These are phyloP conservation scores for Yamadazyma diddensiae DNA, from an alignment of 1,139 yeast genomes.

Conservation along the genomic window DNA sequence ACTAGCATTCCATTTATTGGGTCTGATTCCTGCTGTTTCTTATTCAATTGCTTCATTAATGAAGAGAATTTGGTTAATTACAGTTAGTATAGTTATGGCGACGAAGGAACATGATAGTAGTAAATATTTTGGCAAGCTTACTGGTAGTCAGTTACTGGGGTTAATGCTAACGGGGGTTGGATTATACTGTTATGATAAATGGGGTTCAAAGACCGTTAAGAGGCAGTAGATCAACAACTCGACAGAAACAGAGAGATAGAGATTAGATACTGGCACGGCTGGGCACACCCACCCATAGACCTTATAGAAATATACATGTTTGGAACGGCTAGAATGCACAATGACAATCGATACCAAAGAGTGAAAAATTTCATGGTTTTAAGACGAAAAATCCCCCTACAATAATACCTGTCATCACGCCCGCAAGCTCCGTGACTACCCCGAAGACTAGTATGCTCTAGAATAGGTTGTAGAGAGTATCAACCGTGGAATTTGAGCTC, in stretches of 20 bases:
- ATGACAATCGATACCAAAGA: constrained; percentile 20
- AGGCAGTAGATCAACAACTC: too few relatives aligned
- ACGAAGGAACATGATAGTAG: constrained; percentile 12
- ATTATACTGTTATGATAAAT: constrained; percentile 37
- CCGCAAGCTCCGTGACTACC: constrained; percentile 46
- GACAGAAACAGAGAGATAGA: constrained; percentile 5
- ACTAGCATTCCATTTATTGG: constrained; percentile 35
- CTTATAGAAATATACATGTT: constrained; percentile 19
- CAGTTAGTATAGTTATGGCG: constrained; percentile 31
- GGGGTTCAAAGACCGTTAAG: constrained; percentile 38
- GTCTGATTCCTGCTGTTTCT: constrained; percentile 39
- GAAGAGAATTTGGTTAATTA: constrained; percentile 39
- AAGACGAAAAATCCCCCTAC: neutral
- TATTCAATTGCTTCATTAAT: constrained; percentile 44
- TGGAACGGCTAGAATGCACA: constrained; percentile 49
- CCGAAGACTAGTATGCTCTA: constrained; percentile 41
- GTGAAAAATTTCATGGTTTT: neutral
- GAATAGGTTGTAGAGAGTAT: constrained; percentile 55
- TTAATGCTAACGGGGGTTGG: constrained; percentile 31
- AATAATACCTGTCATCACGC: constrained; percentile 26
- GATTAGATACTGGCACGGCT: neutral
- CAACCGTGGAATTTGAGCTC: constrained; percentile 29
- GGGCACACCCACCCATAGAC: neutral
- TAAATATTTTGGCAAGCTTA: constrained; percentile 28
- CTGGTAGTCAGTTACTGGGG: constrained; percentile 30